phyloP scores from a whole-genome alignment of 108 stramenopile genomes.

The Skeletonema potamos region DNA sequence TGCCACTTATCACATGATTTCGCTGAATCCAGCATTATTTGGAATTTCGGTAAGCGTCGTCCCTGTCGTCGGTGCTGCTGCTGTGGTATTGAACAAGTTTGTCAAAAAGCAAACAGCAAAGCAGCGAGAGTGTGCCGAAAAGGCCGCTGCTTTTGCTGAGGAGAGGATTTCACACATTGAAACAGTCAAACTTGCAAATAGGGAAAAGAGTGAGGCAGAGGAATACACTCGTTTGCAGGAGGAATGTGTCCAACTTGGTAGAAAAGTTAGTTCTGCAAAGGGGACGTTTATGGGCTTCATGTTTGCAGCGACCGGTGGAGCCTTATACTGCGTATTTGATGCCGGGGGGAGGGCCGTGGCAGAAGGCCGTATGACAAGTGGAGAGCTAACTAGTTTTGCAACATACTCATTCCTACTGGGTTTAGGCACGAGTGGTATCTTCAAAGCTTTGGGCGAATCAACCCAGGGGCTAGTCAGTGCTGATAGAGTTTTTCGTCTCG shows the following conservation, averaged over 20 bases:
- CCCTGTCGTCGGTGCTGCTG: slow-evolving; percentile 75
- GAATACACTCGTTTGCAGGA: slow-evolving; percentile 62
- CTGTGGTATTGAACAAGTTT: slow-evolving; percentile 69
- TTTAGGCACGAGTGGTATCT: slow-evolving; percentile 78
- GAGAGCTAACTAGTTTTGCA: slow-evolving; percentile 76
- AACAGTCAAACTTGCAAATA: slow-evolving; percentile 73
- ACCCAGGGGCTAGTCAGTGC: slow-evolving; percentile 67
- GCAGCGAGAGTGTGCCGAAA: slow-evolving; percentile 57
- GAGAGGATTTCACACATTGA: slow-evolving; percentile 70
- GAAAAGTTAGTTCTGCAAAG: slow-evolving; percentile 57
- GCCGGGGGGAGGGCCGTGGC: slow-evolving; percentile 73
- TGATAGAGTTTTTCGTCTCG: slow-evolving; percentile 53
- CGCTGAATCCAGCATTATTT: slow-evolving; percentile 73
- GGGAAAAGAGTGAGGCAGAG: slow-evolving; percentile 69
- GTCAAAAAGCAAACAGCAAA: slow-evolving; percentile 60
- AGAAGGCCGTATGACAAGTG: slow-evolving; percentile 68
- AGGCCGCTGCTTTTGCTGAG: slow-evolving; percentile 74
- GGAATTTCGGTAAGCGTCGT: slow-evolving; percentile 66
- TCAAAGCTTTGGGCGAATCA: slow-evolving; percentile 66
- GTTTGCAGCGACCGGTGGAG: slow-evolving; percentile 72
- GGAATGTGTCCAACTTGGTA: slow-evolving; percentile 50
- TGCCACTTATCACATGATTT: slow-evolving; percentile 79
- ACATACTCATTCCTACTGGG: slow-evolving; percentile 87
- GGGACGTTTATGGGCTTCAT: slow-evolving; percentile 85
- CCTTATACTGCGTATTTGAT: slow-evolving; percentile 72